Evolutionary conservation across 768 basidiomycete genomes (phyloP).

Genomic region (Suillus subluteus): DNA sequence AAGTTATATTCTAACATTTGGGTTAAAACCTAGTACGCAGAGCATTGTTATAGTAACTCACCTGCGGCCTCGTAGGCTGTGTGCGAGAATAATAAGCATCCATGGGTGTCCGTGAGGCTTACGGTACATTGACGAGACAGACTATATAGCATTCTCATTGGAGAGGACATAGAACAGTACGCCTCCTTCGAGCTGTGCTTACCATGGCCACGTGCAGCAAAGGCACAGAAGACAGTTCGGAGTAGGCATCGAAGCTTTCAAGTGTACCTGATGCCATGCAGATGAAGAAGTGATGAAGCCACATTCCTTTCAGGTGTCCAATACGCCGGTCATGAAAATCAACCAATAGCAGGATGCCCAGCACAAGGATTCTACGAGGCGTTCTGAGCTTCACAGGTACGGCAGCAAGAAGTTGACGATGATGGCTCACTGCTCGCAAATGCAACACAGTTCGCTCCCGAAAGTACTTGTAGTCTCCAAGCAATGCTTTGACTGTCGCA

Average conservation of each 20-base stretch:
- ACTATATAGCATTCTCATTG: slow-evolving; percentile 1
- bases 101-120: background rate
- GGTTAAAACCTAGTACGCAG: background rate
- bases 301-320: slow-evolving; percentile 1
- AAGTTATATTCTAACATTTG: background rate
- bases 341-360: slow-evolving; percentile 5
- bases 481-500: background rate
- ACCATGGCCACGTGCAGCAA: slow-evolving; percentile 5
- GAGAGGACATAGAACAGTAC: background rate
- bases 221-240: slow-evolving; percentile 3
- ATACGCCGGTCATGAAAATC: slow-evolving; percentile 3
- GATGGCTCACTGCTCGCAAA: background rate
- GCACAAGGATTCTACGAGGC: background rate
- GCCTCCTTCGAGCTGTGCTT: background rate
- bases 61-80: background rate
- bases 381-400: background rate
- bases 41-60: background rate
- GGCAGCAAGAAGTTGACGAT: background rate
- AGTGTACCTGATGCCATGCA: background rate
- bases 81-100: background rate
- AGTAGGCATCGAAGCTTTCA: slow-evolving; percentile 6
- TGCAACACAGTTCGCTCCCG: slow-evolving; percentile 1
- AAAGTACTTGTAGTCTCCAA: background rate
- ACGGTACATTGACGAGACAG: background rate
- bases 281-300: slow-evolving; percentile 2